Evolutionary conservation across 306 rosid genomes (phyloP).

Genomic region (Cicer bijugum): DNA sequence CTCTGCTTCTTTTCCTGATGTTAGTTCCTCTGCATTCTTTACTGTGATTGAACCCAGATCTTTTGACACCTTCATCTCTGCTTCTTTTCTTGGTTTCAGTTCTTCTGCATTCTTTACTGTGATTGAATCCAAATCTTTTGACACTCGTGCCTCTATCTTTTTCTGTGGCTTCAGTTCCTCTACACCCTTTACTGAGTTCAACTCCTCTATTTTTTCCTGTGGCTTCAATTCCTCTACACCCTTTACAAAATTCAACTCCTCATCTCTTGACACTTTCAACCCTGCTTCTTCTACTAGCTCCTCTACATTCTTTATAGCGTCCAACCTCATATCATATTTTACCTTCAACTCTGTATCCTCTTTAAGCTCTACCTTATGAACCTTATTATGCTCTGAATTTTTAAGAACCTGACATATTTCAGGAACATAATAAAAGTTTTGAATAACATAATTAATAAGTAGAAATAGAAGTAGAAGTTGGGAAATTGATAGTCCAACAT

Average conservation of each 20-base stretch:
- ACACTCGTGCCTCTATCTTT: conserved; percentile 18
- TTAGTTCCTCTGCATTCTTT: conserved; percentile 40
- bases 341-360: conserved; percentile 45
- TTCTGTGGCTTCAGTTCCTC: conserved; percentile 44
- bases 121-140: conserved; percentile 39
- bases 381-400: conserved; percentile 46
- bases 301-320: conserved; percentile 41
- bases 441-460: conserved; percentile 12
- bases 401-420: conserved; percentile 49
- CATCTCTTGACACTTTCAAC: conserved; percentile 39
- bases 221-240: conserved; percentile 44
- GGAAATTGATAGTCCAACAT: conserved; percentile 24
- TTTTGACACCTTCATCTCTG: conserved; percentile 20
- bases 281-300: conserved; percentile 41
- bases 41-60: conserved; percentile 30
- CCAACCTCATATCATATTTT: conserved; percentile 43
- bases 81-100: conserved; percentile 34
- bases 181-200: conserved; percentile 11
- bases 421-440: conserved; percentile 13
- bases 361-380: conserved; percentile 47
- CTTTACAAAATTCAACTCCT: conserved; percentile 40
- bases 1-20: conserved; percentile 32
- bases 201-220: background rate
- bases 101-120: conserved; percentile 41
- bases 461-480: background rate